phyloP scores from a whole-genome alignment of 305 asterid genomes.

The Ajuga reptans region DNA sequence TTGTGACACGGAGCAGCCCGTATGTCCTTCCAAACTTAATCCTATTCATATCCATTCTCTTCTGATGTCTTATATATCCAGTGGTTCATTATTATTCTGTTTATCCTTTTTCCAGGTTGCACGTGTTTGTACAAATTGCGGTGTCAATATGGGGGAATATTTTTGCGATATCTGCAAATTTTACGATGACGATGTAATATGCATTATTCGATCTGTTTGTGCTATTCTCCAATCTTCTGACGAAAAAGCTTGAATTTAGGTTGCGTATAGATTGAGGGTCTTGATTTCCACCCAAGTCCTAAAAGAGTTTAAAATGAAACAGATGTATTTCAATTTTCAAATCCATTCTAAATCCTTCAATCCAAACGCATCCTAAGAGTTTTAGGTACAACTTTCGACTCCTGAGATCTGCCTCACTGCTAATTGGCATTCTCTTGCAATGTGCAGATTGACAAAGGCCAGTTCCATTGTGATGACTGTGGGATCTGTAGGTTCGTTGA shows the following conservation, averaged over 20 bases:
- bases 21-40: constrained; percentile 30
- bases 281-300: too few species aligned
- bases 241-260: background rate
- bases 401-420: background rate
- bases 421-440: constrained; percentile 4
- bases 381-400: background rate
- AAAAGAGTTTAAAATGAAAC: background rate
- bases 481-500: constrained; percentile 79
- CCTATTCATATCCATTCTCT: background rate
- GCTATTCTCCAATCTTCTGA: background rate
- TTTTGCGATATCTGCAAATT: constrained; percentile 84
- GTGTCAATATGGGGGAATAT: constrained; percentile 94
- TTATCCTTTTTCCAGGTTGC: constrained; percentile 45
- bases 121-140: constrained; percentile 74
- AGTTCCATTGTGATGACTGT: constrained; percentile 90
- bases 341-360: background rate
- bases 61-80: background rate
- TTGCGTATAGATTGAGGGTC: background rate
- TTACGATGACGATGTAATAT: constrained; percentile 90
- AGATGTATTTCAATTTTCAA: background rate
- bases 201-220: background rate
- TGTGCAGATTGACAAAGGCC: constrained; percentile 66
- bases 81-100: background rate
- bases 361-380: background rate
- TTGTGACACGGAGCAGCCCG: constrained; percentile 96